Base-by-base conservation (phyloP, 2,329 filamentous ascomycete species). In the Xylariomycetidae sp. region DNA sequence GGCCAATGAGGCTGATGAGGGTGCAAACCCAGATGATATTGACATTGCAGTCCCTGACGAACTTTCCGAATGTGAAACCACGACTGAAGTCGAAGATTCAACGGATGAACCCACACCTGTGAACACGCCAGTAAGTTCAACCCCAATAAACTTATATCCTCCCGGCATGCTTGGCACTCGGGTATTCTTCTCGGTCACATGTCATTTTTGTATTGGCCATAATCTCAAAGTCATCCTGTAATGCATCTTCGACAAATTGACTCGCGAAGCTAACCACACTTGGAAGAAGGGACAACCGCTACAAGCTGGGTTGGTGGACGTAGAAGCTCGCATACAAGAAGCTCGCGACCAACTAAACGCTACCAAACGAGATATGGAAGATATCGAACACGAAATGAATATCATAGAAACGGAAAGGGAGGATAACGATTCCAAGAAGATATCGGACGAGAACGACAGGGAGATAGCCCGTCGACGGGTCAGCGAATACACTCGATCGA, bases 401-500 rank as follows among this genome's bases (percentile, higher is more conserved):
- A 40, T 48, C 1, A 52, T 62, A 12, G 56, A 62, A 19, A 53
- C 57, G 12, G 62, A 68, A 38, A 57, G 66, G 6, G 45, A 56
- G 10, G 53, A 60, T 37, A 46, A 51, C 4, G 50, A 58, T 38
- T 54, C 8, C 17, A 1, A 27, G 16, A 18, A 19, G 30, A 9
- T 32, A 16, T 30, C 12, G 9, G 33, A 34, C 20, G 14, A 28
- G 5, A 34, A 45, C n/a, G 41, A 35, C 8, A 35, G 45, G 13
- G 49, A 54, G 34, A 38, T 49, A 23, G 36, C 51, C 27, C 31
- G 39, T 30, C 36, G 42, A 31, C 41, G 44, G 31, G 65, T 69
- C 31, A 64, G 57, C 22, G 69, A 74, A 12, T 84, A 82, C 49
- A 57, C 77, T 25, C 68, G 74, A 19, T 57, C 63, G 3, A 80